Conservation (phyloP, 805 yeast species). For the Suhomyces kilbournensis region DNA sequence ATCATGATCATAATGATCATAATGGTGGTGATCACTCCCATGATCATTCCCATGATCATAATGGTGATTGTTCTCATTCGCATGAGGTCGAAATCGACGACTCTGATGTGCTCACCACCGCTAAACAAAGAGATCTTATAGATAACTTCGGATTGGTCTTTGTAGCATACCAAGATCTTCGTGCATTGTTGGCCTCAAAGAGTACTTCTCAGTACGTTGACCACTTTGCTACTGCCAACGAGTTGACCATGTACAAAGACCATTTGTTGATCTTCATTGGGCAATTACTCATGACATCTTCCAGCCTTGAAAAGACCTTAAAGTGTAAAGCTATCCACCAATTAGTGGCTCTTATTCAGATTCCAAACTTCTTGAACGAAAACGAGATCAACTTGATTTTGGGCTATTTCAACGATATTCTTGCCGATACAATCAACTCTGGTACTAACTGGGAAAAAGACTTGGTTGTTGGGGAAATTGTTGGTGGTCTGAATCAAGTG, state of each 20-base stretch:
- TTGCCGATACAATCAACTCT: conserved; percentile 32
- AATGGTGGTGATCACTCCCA: no score
- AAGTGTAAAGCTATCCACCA: conserved; percentile 65
- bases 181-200: conserved; percentile 22
- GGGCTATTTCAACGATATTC: conserved; percentile 61
- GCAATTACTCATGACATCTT: conserved; percentile 64
- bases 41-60: no score
- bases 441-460: conserved; percentile 41
- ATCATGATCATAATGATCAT: background rate
- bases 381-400: conserved; percentile 63
- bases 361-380: conserved; percentile 45
- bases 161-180: conserved; percentile 35
- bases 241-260: conserved; percentile 54
- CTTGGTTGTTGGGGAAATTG: conserved; percentile 50
- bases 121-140: conserved; percentile 58
- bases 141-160: conserved; percentile 61
- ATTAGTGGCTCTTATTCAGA: conserved; percentile 52
- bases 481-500: conserved; percentile 52
- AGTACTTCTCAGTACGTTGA: conserved; percentile 11
- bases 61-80: background rate
- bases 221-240: conserved; percentile 22
- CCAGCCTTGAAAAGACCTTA: conserved; percentile 66
- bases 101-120: conserved; percentile 37
- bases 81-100: background rate
- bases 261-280: conserved; percentile 64